Conservation (phyloP, 1,284 basidiomycete genomes). For the Singerocomus rubriflavus region DNA sequence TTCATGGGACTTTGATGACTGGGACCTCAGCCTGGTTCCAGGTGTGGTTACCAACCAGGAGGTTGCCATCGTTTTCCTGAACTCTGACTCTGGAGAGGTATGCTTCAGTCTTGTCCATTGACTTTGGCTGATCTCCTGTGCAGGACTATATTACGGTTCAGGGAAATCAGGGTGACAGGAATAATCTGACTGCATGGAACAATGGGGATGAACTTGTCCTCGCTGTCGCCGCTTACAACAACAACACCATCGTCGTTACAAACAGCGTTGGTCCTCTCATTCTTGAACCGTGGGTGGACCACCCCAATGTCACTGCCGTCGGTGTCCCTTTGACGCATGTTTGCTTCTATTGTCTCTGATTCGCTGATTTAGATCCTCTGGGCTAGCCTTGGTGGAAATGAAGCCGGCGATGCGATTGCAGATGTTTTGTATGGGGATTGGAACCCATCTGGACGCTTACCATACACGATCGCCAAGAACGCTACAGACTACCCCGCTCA, state of each 20-base stretch:
- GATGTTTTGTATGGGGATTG: slow-evolving; percentile 49
- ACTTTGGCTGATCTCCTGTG: slow-evolving; percentile 5
- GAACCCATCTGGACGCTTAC: slow-evolving; percentile 54
- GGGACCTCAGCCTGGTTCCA: slow-evolving; percentile 29
- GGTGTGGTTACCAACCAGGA: slow-evolving; percentile 27
- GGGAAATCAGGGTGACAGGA: slow-evolving; percentile 43
- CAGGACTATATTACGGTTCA: slow-evolving; percentile 55
- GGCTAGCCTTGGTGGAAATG: slow-evolving; percentile 59
- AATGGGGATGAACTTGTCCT: slow-evolving; percentile 47
- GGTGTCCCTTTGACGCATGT: not conserved
- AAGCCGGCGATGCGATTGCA: slow-evolving; percentile 42
- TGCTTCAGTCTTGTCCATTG: not conserved
- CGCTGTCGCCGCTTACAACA: slow-evolving; percentile 36
- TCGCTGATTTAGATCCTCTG: slow-evolving; percentile 35
- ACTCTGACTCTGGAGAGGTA: slow-evolving; percentile 40
- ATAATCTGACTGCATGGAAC: slow-evolving; percentile 58
- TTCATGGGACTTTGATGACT: slow-evolving; percentile 38
- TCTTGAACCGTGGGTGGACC: slow-evolving; percentile 52
- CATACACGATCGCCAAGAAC: slow-evolving; percentile 57
- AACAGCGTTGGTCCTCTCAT: slow-evolving; percentile 53
- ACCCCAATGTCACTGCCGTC: slow-evolving; percentile 49
- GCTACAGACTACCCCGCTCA: slow-evolving; percentile 34
- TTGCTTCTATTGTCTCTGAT: not conserved
- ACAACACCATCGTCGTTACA: slow-evolving; percentile 58
- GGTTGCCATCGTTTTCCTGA: slow-evolving; percentile 40